These are phyloP conservation scores for Hericium rajendrae DNA, from an alignment of 768 basidiomycete genomes.

Conservation along the genomic window DNA sequence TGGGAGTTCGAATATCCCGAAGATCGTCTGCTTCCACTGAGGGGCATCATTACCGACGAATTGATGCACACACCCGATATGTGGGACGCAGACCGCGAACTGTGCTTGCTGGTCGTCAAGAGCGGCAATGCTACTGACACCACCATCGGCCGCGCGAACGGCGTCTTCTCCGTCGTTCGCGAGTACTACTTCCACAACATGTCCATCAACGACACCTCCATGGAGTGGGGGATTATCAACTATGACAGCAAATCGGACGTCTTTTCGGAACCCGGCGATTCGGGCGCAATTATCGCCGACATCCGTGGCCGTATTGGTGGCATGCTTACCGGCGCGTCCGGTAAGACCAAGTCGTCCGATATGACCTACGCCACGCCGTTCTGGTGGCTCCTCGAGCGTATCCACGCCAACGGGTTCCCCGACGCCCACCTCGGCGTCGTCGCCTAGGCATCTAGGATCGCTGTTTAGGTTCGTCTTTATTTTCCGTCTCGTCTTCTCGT, in stretches of 20 bases:
- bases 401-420: constrained; percentile 4
- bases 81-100: background rate
- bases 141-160: constrained; percentile 15
- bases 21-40: background rate
- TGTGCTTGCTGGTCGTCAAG: constrained; percentile 10
- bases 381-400: constrained; percentile 10
- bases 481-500: background rate
- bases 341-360: constrained; percentile 15
- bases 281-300: constrained; percentile 15
- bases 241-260: constrained; percentile 8
- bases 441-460: background rate
- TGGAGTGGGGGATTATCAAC: constrained; percentile 10
- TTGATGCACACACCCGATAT: background rate
- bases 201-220: background rate
- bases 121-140: constrained; percentile 11
- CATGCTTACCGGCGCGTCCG: constrained; percentile 20
- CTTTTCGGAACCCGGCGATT: constrained; percentile 14
- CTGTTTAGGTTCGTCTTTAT: background rate
- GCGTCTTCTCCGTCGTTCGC: constrained; percentile 11
- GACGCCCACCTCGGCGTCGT: background rate
- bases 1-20: constrained; percentile 1
- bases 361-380: constrained; percentile 22
- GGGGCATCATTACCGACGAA: background rate
- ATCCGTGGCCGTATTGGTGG: constrained; percentile 20
- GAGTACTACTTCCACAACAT: constrained; percentile 2